Conservation (phyloP, 2,329 filamentous ascomycete genomes). For the Pochonia chlamydosporia region DNA sequence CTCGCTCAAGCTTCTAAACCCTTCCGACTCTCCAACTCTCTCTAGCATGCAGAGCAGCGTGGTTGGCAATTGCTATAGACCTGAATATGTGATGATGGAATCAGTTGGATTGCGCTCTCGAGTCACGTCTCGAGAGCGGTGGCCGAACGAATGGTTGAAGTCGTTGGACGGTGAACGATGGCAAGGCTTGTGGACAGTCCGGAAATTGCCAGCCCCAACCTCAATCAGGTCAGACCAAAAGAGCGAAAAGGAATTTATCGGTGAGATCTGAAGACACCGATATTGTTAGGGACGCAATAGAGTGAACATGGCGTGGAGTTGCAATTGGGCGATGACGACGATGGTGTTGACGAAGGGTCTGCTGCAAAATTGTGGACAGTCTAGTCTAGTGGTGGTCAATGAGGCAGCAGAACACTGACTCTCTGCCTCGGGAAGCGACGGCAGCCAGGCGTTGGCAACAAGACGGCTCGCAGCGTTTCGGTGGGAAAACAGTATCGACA, state of each 20-base stretch:
- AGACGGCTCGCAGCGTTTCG: neutral
- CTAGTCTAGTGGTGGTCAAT: neutral
- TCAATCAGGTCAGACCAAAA: neutral
- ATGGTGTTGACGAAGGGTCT: neutral
- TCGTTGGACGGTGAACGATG: neutral
- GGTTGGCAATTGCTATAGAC: neutral
- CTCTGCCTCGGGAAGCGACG: neutral
- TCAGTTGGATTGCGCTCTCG: neutral
- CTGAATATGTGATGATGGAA: neutral
- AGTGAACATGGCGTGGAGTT: neutral
- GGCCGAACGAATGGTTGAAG: neutral
- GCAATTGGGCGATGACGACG: neutral
- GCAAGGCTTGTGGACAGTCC: neutral
- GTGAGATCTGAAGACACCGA: neutral
- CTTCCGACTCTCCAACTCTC: too few relatives aligned
- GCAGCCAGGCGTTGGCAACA: neutral
- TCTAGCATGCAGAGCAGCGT: neutral
- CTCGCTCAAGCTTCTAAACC: slow-evolving; percentile 21
- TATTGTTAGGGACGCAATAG: neutral
- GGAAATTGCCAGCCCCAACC: neutral
- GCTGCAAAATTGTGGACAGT: neutral
- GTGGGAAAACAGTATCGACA: neutral
- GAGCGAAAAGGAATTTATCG: neutral
- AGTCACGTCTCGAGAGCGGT: neutral
- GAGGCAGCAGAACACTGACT: neutral